These are phyloP conservation scores for Quercus variabilis DNA, from an alignment of 306 rosid species.

Conservation along the genomic window DNA sequence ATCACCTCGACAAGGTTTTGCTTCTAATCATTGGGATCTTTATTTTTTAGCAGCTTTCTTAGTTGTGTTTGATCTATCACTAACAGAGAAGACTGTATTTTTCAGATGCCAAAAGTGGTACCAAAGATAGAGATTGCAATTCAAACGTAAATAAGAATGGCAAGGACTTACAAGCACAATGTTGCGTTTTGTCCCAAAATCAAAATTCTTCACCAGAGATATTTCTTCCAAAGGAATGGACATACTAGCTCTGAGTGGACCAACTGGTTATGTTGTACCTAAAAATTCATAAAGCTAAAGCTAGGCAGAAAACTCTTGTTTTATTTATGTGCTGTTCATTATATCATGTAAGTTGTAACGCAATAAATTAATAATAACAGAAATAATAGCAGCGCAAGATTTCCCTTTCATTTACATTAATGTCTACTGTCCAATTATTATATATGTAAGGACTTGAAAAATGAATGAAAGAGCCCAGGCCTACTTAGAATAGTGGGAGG, in stretches of 20 bases:
- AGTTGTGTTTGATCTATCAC: background rate
- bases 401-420: background rate
- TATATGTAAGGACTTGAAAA: too few species aligned
- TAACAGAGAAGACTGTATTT: background rate
- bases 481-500: too few species aligned
- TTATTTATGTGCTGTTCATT: background rate
- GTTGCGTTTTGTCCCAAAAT: conserved; percentile 41
- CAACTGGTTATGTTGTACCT: background rate
- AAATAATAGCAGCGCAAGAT: conserved; percentile 11
- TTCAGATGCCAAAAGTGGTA: conserved; percentile 15
- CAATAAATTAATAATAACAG: background rate
- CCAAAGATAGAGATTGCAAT: conserved; percentile 12
- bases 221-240: conserved; percentile 87
- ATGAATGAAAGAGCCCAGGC: too few species aligned
- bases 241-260: conserved; percentile 37
- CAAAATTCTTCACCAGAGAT: conserved; percentile 37
- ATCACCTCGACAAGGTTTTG: conserved; percentile 51
- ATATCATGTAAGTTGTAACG: background rate
- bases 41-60: background rate
- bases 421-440: background rate
- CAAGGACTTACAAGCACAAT: conserved; percentile 31
- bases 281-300: conserved; percentile 15
- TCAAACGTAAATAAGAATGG: conserved; percentile 24
- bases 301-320: background rate
- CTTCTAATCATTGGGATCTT: background rate